Evolutionary conservation across 139 green algal genomes (phyloP), one percentile per base, ranked within the genome.

Genomic region (Chlorella vulgaris): DNA sequence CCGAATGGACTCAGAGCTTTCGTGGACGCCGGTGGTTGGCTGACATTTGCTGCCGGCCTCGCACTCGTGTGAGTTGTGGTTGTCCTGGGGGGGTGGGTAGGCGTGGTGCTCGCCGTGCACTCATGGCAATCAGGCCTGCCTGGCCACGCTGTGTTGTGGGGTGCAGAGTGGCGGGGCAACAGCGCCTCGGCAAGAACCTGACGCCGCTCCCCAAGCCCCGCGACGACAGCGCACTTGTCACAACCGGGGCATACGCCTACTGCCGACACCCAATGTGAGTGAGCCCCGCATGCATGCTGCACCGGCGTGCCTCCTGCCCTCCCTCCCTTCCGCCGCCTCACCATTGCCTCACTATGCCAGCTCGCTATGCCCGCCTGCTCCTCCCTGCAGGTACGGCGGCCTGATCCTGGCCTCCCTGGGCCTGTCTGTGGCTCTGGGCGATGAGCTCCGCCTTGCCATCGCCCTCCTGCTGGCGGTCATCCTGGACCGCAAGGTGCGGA

Each of bases 121-220:
- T 47, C 65, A n/a, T 47, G 65, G 7, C 28, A 7, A 28, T 28
- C 33, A 50, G 33, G 33, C 28, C 33, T 47, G 38, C 28, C 63
- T 21, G 3, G 13, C 35, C 35, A 18, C 63, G 35, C 28, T 22
- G 7, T 7, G 31, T 33, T 5, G 4, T 29, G 15, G 6, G 19
- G 28, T 84, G 63, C 84, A 91, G 84, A 1, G 66, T 81, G 5
- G 88, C 86, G 21, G 81, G 62, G 1, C 61, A 92, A 24, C 60
- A 89, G 19, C 81, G 69, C 63, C 55, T 92, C 51, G 88, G 88
- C 35, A 80, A 84, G 38, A 87, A 87, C 43, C 74, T 92, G 8
- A 89, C 81, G 42, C 89, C 88, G 2, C 81, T 92, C 69, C 86
- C 89, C 22, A 68, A 82, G 61, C 89, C 88, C 31, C 81, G 88